Percentiles rank a stretch among this genome's conserved stretches.
phyloP scores from a whole-genome alignment of 768 basidiomycete genomes.

The Russula brevipes region DNA sequence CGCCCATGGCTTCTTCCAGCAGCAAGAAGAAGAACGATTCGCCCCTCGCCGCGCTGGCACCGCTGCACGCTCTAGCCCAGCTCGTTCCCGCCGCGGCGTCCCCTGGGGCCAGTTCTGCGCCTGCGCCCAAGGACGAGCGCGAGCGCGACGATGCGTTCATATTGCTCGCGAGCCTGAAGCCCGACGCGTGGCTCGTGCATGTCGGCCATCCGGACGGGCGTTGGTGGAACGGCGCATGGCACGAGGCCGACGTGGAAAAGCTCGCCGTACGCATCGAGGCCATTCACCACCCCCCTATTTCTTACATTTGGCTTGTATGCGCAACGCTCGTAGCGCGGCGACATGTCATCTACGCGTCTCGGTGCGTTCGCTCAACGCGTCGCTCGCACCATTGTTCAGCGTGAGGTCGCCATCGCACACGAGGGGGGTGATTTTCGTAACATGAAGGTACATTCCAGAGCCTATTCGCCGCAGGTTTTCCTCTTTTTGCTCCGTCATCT shows the following conservation, averaged over 20 bases:
- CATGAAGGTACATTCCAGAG: slow-evolving; percentile 6
- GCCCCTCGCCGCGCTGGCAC: slow-evolving; percentile 12
- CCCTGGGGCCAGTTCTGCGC: neutral
- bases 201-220: slow-evolving; percentile 16
- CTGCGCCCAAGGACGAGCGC: neutral
- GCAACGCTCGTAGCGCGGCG: neutral
- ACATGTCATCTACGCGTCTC: slow-evolving; percentile 2
- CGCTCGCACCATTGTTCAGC: neutral
- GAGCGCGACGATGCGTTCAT: neutral
- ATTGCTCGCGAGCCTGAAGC: slow-evolving; percentile 8
- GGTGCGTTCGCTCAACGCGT: slow-evolving; percentile 12
- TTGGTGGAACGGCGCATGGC: slow-evolving; percentile 20
- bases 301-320: neutral
- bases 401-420: slow-evolving; percentile 3
- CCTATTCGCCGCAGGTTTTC: no score
- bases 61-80: slow-evolving; percentile 12
- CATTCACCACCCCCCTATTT: no score
- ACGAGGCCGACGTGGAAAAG: slow-evolving; percentile 1
- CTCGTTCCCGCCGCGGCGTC: slow-evolving; percentile 2
- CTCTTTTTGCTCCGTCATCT: no score
- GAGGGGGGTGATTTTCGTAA: slow-evolving; percentile 7
- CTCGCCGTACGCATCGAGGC: slow-evolving; percentile 1
- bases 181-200: slow-evolving; percentile 13
- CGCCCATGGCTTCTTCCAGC: slow-evolving; percentile 1
- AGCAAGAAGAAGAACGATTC: neutral